Evolutionary conservation across 352 stramenopile species (phyloP), one percentile per base, ranked within the genome.

Genomic region (Globisporangium spinosum): DNA sequence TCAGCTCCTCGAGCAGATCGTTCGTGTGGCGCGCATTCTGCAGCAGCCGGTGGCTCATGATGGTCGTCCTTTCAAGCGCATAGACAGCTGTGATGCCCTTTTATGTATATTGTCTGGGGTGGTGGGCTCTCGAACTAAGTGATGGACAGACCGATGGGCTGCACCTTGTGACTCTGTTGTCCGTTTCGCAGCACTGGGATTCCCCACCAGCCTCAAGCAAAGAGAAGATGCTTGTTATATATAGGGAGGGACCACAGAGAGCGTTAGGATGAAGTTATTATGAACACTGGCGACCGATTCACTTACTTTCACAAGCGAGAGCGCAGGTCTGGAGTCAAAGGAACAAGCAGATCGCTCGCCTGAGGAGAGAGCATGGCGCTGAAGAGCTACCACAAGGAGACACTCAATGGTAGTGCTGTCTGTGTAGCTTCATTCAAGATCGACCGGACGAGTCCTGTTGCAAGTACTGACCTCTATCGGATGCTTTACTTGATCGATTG

Each of bases 1-100:
- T 86, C 7, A 97, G 80, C 57, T 97, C 89, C 67, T 94, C 72
- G 29, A 97, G 74, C 45, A 93, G 67, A 40, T 95, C 89, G 27
- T 86, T 89, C 12, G 87, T 94, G 58, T 94, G 81, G 1, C 87
- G 78, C 25, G 87, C 87, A 77, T 89, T 93, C 40, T 93, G 85
- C 45, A 85, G 93, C 25, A 95, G 71, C 25, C 85, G 87, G 70
- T 95, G 85, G 73, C 83, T 93, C 87, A 95, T 95, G 40, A 95
- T 95, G 40, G 56, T 22, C 20, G 29, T 10, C 6, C 17, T 3
- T 49, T 49, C 56, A 32, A 25, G n/a, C 20, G 20, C 56, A 62
- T 62, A 51, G 32, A 22, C 29, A n/a, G n/a, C 32, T 10, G 17
- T 32, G 56, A 51, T 5, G 43, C 43, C 22, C 17, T 23, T 38